Percentiles rank a stretch among this genome's conserved stretches.
phyloP scores from a whole-genome alignment of 1,284 basidiomycete species.

The Phylloboletellus chloephorus region DNA sequence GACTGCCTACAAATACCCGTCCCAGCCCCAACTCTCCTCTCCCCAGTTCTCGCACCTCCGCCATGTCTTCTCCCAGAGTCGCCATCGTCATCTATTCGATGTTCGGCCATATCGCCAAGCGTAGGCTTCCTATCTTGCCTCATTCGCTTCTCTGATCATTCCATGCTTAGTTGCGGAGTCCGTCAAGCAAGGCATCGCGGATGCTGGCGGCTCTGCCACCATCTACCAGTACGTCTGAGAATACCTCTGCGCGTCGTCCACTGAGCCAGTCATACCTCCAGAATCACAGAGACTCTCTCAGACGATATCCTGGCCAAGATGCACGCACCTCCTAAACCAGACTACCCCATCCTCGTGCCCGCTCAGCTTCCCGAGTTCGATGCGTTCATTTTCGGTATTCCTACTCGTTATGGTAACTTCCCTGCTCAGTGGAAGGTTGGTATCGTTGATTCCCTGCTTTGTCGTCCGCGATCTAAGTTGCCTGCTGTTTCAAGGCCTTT shows the following conservation, averaged over 20 bases:
- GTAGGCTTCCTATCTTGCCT: constrained; percentile 21
- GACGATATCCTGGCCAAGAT: constrained; percentile 52
- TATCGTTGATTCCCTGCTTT: neutral
- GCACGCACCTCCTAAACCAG: constrained; percentile 42
- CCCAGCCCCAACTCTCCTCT: constrained; percentile 16
- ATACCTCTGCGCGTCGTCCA: neutral
- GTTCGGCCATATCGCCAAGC: constrained; percentile 44
- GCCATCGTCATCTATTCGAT: constrained; percentile 48
- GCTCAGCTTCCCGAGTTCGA: constrained; percentile 39
- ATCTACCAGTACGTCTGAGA: constrained; percentile 36
- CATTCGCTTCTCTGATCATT: neutral
- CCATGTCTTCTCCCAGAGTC: constrained; percentile 33
- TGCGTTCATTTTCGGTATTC: constrained; percentile 40
- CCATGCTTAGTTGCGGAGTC: constrained; percentile 42
- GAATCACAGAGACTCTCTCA: constrained; percentile 53
- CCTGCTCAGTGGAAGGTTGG: constrained; percentile 34
- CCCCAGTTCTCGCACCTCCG: constrained; percentile 15
- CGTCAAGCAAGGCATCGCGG: constrained; percentile 43
- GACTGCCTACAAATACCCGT: constrained; percentile 15
- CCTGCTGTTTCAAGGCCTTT: constrained; percentile 30
- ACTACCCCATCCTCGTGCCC: constrained; percentile 46
- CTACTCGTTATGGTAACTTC: constrained; percentile 43
- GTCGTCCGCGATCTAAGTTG: constrained; percentile 7
- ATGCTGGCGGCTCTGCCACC: constrained; percentile 43
- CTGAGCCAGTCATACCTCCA: constrained; percentile 3